Conservation (phyloP, 2,329 filamentous ascomycete genomes). For the Neopestalotiopsis clavispora region DNA sequence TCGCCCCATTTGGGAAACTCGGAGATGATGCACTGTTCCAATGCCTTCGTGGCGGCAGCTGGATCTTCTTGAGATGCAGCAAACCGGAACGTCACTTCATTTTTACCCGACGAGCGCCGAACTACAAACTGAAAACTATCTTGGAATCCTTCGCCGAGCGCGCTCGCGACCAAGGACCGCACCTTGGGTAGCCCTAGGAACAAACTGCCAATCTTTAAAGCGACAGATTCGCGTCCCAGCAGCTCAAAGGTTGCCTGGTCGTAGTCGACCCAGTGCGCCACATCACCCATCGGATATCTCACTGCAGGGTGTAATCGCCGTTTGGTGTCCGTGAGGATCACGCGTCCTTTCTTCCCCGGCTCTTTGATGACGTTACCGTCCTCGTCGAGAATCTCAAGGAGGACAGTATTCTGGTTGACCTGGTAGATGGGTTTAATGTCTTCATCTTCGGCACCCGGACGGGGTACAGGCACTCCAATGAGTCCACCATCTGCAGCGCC, state of each 20-base stretch:
- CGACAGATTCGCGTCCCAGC: neutral
- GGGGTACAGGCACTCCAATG: neutral
- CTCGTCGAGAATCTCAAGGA: neutral
- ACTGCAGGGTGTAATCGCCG: neutral
- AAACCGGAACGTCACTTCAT: neutral
- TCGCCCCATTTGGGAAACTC: no score
- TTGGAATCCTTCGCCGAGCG: neutral
- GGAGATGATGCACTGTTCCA: no score
- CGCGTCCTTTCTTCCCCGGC: neutral
- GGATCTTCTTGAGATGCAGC: no score
- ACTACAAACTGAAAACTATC: neutral
- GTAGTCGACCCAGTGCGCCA: neutral
- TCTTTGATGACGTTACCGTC: neutral
- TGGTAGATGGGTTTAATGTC: neutral
- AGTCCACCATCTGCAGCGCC: neutral
- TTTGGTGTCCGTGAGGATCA: neutral
- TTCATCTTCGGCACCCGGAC: neutral
- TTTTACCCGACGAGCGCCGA: neutral
- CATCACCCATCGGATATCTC: conserved; percentile 3
- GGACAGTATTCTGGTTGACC: neutral
- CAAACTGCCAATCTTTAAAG: neutral
- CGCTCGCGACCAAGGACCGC: neutral
- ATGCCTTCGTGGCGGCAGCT: no score
- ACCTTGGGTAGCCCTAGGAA: neutral
- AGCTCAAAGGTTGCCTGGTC: neutral